Evolutionary conservation across 2,329 filamentous ascomycete species (phyloP), one percentile per base, ranked within the genome.

Genomic region (Chaetomiaceae sp.): DNA sequence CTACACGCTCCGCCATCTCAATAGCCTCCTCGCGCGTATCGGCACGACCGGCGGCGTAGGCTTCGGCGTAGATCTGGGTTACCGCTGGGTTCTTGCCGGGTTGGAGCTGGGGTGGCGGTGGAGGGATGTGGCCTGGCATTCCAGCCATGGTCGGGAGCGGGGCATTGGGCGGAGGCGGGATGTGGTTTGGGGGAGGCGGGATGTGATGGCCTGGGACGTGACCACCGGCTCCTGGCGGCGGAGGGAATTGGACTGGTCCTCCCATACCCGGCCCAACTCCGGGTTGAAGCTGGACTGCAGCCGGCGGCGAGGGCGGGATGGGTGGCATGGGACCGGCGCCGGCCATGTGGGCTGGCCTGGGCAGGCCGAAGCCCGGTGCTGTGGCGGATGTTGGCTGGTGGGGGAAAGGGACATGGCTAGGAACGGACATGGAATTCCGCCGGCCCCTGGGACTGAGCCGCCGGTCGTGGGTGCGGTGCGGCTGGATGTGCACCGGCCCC

Each of bases 21-120:
- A 54, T 39, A 3, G 54, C 56, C 27, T 58, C 56, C 6, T 54
- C 44, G 27, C 54, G n/a, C n/a, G n/a, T n/a, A n/a, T n/a, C n/a
- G n/a, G n/a, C n/a, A n/a, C n/a, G 50, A 4, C 54, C 54, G 4
- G 46, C 50, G 6, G 46, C 46, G 22, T 56, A 56, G n/a, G 44
- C 54, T 6, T 23, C 52, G 34, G 47, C 20, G 39, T 40, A 39
- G 29, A 56, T 47, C 19, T 52, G 37, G 27, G 9, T 31, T 31
- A 31, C 27, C 27, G 9, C 27, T 4, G 27, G 27, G 8, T 7
- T 9, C 14, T 31, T 31, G 27, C 27, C 27, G 4, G 27, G 27
- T 31, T 47, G 37, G 34, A 38, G 33, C n/a, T 38, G n/a, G 22
- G 5, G 23, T 12, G 33, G 23, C 11, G n/a, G 22, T 34, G 43